Evolutionary conservation across 306 rosid genomes (phyloP).

Genomic region (Chamaecrista fasciculata): DNA sequence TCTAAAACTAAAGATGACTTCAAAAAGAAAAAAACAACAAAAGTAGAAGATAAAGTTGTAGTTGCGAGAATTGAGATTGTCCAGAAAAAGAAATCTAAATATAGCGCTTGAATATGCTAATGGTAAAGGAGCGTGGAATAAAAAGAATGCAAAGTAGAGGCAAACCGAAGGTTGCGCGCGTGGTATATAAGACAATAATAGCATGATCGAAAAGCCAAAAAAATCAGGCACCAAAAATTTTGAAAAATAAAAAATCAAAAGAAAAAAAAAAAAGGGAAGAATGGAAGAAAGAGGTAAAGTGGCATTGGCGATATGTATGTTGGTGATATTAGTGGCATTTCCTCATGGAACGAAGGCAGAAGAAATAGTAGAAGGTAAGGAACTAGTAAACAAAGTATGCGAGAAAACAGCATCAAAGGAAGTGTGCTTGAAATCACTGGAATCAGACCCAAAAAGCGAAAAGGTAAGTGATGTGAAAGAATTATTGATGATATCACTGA

Average conservation of each 20-base stretch:
- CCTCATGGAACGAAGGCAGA: conserved; percentile 13
- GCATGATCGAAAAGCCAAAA: too few relatives aligned
- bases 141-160: too few relatives aligned
- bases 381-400: conserved; percentile 13
- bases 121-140: too few relatives aligned
- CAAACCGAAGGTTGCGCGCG: too few relatives aligned
- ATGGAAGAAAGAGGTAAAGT: background rate
- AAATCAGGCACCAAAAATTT: background rate
- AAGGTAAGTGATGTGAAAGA: background rate
- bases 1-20: too few relatives aligned
- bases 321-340: background rate
- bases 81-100: too few relatives aligned
- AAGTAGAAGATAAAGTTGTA: too few relatives aligned
- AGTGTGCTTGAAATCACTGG: conserved; percentile 1
- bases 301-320: background rate
- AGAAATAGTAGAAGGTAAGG: background rate
- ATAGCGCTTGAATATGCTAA: too few relatives aligned
- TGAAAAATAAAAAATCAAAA: too few relatives aligned
- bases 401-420: background rate
- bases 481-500: conserved; percentile 19
- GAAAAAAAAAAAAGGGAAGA: background rate
- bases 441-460: background rate
- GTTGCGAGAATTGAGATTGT: too few relatives aligned
- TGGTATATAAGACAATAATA: too few relatives aligned
- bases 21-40: too few relatives aligned